Base-by-base conservation (phyloP, 2,329 filamentous ascomycete genomes). In the Microdochium bolleyi region DNA sequence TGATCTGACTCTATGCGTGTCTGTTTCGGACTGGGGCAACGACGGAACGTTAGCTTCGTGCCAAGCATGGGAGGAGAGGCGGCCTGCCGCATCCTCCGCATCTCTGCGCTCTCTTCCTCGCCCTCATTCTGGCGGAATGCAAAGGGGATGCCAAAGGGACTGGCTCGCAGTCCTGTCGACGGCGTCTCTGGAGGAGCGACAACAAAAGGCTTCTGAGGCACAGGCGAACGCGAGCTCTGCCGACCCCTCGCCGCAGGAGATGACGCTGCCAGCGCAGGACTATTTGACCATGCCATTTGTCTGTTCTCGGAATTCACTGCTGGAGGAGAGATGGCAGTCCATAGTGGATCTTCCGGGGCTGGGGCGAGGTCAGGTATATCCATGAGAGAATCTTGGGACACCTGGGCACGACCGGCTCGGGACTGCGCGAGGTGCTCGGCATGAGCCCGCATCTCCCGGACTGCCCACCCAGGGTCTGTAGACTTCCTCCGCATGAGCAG, bases 1-100 rank as follows among this genome's bases (percentile, higher is more conserved):
- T 90, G 87, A 53, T 88, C 85, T 1, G 88, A 84, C 64, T 95
- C 90, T 62, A 95, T 87, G 62, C 89, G 85, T 16, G 91, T 95
- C 52, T 85, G 82, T 67, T 92, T 86, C 5, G 92, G 92, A 24
- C 92, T 96, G 10, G 80, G 77, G 65, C 90, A 96, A 65, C 80
- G 82, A 32, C 90, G 88, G 66, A 96, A 95, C 24, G 78, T 75
- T 52, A 97, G 79, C 59, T 95, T 88, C 53, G 76, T 73, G 53
- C 92, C 92, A 11, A 96, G 81, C 91, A 97, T 95, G 10, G 92
- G 92, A 41, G 92, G 92, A 55, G 83, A 84, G 61, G 77, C 73
- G 22, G 73, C 74, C 58, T 78, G 70, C 54, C 77, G 77, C 63
- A 76, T 72, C 61, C 73, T 72, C 53, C 71, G 67, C 55, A 74